Evolutionary conservation across 306 rosid species (phyloP), one percentile per base, ranked within the genome.

Genomic region (Vigna radiata): DNA sequence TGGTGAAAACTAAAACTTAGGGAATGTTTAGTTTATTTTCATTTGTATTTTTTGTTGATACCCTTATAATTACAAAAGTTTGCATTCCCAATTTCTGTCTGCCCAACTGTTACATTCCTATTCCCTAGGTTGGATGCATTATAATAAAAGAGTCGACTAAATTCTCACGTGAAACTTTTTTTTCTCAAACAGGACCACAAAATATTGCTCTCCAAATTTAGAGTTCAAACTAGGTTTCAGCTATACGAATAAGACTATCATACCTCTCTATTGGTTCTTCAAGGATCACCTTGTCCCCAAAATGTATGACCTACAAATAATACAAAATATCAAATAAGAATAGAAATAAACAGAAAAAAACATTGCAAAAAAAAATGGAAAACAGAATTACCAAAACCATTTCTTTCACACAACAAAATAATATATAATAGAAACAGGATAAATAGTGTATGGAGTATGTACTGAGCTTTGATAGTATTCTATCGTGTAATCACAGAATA

Each of bases 181-280:
- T 68, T 68, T 70, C 46, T 41, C 49, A 76, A 15, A 25, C 70
- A 70, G 53, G 72, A 82, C 33, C 64, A 65, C 43, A 70, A 69
- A 4, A 49, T 25, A 59, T 8, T 59, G 14, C 37, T 63, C 23
- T 49, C 52, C 68, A 54, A 59, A 62, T 61, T 47, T 12, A 70
- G n/a, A 4, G 60, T 44, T 49, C 27, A 37, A 72, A 48, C 19
- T 61, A 64, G 13, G 43, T 68, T 68, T 68, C 18, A 73, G 69
- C 64, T 37, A 60, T 31, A 59, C 55, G 49, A 58, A 82, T 68
- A 41, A 41, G 67, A 50, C 72, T 68, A 52, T 81, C 88, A 61
- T 85, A 95, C 99, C 97, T 91, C 88, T 92, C 98, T 77, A 95
- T 56, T 59, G 98, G 97, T 64, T 90, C 96, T 86, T 95, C 94